Evolutionary conservation across 1,284 basidiomycete species (phyloP).

Genomic region (Cryptococcus neoformans): DNA sequence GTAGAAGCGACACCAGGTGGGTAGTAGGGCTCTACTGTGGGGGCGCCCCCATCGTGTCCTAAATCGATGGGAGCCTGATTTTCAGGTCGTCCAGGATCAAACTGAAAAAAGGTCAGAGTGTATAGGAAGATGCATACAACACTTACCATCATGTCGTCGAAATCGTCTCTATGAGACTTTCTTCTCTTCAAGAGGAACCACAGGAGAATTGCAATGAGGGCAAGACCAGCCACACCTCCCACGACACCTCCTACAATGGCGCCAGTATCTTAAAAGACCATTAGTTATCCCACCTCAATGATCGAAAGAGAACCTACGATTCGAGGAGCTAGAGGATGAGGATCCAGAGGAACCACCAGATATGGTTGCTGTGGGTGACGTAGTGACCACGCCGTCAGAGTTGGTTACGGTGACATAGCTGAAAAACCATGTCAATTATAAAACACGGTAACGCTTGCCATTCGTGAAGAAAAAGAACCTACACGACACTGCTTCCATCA

Average conservation of each 20-base stretch:
- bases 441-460: neutral
- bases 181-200: conserved; percentile 41
- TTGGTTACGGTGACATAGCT: conserved; percentile 27
- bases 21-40: conserved; percentile 43
- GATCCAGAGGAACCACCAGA: conserved; percentile 2
- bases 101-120: conserved; percentile 20
- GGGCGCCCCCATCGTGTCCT: conserved; percentile 28
- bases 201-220: conserved; percentile 29
- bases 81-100: conserved; percentile 34
- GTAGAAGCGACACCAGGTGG: conserved; percentile 37
- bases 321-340: neutral
- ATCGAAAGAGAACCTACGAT: neutral
- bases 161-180: conserved; percentile 42
- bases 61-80: conserved; percentile 36
- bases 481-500: conserved; percentile 15
- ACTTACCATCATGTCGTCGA: conserved; percentile 50
- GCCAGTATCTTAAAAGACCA: conserved; percentile 27
- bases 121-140: neutral
- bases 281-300: neutral
- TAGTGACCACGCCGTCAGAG: conserved; percentile 16
- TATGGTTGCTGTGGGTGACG: conserved; percentile 8
- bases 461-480: conserved; percentile 3
- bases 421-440: neutral
- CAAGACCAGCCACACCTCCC: conserved; percentile 45
- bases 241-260: conserved; percentile 49